phyloP scores from a whole-genome alignment of 2,329 filamentous ascomycete species.

The Cytospora leucostoma region DNA sequence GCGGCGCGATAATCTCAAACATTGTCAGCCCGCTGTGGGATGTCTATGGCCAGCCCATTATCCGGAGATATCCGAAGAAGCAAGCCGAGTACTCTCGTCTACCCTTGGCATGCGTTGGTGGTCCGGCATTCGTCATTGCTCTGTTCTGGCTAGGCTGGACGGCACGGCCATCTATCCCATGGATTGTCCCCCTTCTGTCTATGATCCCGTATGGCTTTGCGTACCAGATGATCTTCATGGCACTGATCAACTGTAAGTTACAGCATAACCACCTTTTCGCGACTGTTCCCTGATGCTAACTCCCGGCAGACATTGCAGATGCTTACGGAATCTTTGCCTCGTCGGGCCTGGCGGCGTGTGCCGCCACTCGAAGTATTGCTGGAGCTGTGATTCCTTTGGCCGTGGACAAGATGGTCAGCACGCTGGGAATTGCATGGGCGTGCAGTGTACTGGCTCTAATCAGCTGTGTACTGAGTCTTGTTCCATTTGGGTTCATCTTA shows the following conservation, averaged over 20 bases:
- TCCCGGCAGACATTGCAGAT: constrained; percentile 29
- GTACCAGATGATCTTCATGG: constrained; percentile 35
- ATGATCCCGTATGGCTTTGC: constrained; percentile 35
- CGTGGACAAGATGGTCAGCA: constrained; percentile 32
- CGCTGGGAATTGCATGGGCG: constrained; percentile 39
- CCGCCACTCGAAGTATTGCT: constrained; percentile 32
- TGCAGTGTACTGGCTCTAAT: constrained; percentile 52
- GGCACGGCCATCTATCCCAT: constrained; percentile 31
- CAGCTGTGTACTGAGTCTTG: constrained; percentile 46
- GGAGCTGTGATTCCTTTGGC: constrained; percentile 34
- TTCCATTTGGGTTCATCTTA: constrained; percentile 53
- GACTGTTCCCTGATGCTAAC: not conserved
- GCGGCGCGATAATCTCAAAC: constrained; percentile 32
- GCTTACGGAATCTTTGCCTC: constrained; percentile 35
- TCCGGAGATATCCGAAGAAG: constrained; percentile 30
- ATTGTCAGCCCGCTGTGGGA: constrained; percentile 32
- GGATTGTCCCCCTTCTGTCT: constrained; percentile 33
- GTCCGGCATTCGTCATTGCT: constrained; percentile 32
- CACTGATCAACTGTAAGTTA: constrained; percentile 32
- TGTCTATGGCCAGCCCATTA: constrained; percentile 27
- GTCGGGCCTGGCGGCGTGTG: constrained; percentile 33
- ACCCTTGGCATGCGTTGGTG: constrained; percentile 34
- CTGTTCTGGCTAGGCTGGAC: constrained; percentile 37
- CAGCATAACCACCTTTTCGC: not conserved
- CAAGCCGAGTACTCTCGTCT: constrained; percentile 35